phyloP scores from a whole-genome alignment of 331 rosid species.

The Acacia pycnantha region DNA sequence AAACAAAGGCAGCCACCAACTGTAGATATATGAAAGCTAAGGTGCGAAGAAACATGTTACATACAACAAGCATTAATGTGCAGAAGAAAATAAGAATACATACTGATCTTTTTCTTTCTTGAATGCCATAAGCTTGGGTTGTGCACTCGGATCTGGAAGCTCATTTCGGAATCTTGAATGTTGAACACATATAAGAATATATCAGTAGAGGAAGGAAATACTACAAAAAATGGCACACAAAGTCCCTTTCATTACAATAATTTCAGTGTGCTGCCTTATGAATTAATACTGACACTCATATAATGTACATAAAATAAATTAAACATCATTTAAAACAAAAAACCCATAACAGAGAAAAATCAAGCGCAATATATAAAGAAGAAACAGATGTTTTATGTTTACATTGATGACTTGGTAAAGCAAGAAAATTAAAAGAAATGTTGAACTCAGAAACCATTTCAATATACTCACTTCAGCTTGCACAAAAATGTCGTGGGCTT shows the following conservation, averaged over 20 bases:
- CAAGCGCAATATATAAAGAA: slow-evolving; percentile 3
- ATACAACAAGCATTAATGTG: background rate
- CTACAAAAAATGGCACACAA: slow-evolving; percentile 12
- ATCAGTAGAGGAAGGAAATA: slow-evolving; percentile 38
- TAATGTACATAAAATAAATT: background rate
- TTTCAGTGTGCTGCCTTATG: slow-evolving; percentile 17
- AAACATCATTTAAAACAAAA: background rate
- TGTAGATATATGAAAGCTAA: background rate
- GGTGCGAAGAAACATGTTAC: background rate
- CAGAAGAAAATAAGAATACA: slow-evolving; percentile 33
- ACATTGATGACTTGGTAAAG: background rate
- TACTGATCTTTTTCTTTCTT: slow-evolving; percentile 93
- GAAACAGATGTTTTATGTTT: background rate
- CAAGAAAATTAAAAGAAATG: background rate
- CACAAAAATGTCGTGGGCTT: slow-evolving; percentile 98
- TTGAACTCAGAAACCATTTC: slow-evolving; percentile 30
- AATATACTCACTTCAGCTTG: slow-evolving; percentile 86
- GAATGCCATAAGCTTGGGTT: slow-evolving; percentile 92
- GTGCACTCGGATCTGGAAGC: slow-evolving; percentile 98
- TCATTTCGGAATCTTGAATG: slow-evolving; percentile 84
- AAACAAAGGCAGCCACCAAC: slow-evolving; percentile 20
- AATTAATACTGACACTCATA: background rate
- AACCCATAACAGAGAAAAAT: slow-evolving; percentile 7
- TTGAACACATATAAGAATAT: slow-evolving; percentile 28
- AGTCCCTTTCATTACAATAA: slow-evolving; percentile 4